Percentiles rank a stretch among this genome's conserved stretches.
These are phyloP conservation scores for Cystobasidium slooffiae DNA, from an alignment of 1,284 basidiomycete genomes.

Conservation along the genomic window DNA sequence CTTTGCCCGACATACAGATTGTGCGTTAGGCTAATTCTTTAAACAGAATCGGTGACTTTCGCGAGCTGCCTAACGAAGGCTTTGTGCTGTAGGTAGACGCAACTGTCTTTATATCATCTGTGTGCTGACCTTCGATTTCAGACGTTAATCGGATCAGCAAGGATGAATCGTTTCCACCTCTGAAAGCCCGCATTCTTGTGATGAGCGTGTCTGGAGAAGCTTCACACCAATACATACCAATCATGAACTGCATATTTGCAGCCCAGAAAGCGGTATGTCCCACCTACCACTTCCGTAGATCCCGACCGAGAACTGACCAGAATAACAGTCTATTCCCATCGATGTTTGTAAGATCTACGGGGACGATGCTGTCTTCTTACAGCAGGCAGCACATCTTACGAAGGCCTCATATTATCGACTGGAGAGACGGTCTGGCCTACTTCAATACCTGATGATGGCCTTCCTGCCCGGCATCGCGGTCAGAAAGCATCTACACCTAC, in stretches of 20 bases:
- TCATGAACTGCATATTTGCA: constrained; percentile 99
- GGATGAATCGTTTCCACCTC: constrained; percentile 57
- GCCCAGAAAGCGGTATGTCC: constrained; percentile 85
- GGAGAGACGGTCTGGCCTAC: constrained; percentile 74
- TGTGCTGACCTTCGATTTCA: constrained; percentile 56
- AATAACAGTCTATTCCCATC: constrained; percentile 81
- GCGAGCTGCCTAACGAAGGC: constrained; percentile 87
- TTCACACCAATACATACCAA: constrained; percentile 86
- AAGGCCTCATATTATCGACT: constrained; percentile 89
- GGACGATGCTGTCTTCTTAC: constrained; percentile 89
- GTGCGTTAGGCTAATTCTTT: background rate
- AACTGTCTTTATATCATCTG: too few species aligned
- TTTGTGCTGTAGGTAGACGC: constrained; percentile 87
- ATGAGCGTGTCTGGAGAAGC: constrained; percentile 89
- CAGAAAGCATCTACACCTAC: constrained; percentile 76
- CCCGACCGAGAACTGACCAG: too few species aligned
- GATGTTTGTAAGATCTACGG: constrained; percentile 93
- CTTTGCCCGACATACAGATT: background rate
- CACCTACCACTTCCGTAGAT: background rate
- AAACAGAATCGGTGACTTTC: constrained; percentile 65
- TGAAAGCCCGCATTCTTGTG: constrained; percentile 77
- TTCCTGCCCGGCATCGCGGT: constrained; percentile 84
- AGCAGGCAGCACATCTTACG: constrained; percentile 95
- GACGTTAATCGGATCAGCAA: constrained; percentile 79
- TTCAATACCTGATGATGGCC: constrained; percentile 88